Evolutionary conservation across 805 yeast species (phyloP).

Genomic region (Metschnikowia baotianmanensis): DNA sequence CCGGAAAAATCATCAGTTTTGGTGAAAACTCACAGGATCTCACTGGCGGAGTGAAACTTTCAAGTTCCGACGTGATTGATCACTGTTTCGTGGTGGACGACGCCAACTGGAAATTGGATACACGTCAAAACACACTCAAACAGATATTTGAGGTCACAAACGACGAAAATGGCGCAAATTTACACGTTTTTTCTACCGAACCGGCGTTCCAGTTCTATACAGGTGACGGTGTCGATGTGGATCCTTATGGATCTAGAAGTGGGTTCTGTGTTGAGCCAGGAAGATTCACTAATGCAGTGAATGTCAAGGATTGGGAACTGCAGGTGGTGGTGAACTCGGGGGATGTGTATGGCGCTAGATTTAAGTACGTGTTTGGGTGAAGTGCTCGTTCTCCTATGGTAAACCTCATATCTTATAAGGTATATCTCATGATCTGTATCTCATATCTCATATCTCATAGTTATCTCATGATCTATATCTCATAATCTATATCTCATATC

Average conservation of each 20-base stretch:
- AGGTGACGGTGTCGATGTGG: constrained; percentile 48
- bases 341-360: constrained; percentile 51
- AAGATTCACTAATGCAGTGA: constrained; percentile 55
- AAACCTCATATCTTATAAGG: background rate
- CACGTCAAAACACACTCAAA: constrained; percentile 38
- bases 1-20: constrained; percentile 37
- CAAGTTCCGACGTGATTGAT: constrained; percentile 24
- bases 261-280: constrained; percentile 67
- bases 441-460: no score
- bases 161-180: constrained; percentile 40
- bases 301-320: constrained; percentile 43
- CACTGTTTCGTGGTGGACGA: constrained; percentile 50
- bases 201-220: constrained; percentile 68
- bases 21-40: constrained; percentile 24
- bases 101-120: constrained; percentile 39
- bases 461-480: no score
- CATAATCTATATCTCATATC: no score
- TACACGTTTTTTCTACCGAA: constrained; percentile 54
- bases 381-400: background rate
- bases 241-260: constrained; percentile 34
- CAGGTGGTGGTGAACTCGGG: constrained; percentile 50
- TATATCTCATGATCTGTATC: background rate
- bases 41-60: constrained; percentile 5
- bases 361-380: constrained; percentile 24
- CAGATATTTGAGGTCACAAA: constrained; percentile 44